Percentiles rank a stretch among this genome's conserved stretches.
Evolutionary conservation across 345 rosid species (phyloP).

Genomic region (Populus alba): DNA sequence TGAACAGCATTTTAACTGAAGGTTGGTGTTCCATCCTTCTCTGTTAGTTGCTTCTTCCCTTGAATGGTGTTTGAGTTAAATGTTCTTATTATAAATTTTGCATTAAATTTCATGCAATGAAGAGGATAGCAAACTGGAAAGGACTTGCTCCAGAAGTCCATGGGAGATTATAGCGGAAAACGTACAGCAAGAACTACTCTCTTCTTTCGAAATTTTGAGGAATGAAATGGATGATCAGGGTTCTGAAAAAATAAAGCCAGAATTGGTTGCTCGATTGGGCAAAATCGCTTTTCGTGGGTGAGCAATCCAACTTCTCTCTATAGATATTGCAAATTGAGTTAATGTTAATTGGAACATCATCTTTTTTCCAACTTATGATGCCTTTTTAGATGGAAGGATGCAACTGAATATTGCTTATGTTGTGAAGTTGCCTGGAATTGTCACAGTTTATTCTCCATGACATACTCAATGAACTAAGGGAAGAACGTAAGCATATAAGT

Average conservation of each 20-base stretch:
- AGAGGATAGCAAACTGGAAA: slow-evolving; percentile 24
- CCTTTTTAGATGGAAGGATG: too few relatives aligned
- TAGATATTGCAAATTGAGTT: background rate
- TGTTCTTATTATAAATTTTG: too few relatives aligned
- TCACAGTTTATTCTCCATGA: too few relatives aligned
- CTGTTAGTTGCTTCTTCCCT: background rate
- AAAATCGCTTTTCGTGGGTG: slow-evolving; percentile 46
- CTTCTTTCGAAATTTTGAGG: slow-evolving; percentile 37
- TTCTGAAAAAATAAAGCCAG: slow-evolving; percentile 30
- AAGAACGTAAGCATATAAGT: too few relatives aligned
- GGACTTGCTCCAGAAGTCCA: slow-evolving; percentile 18
- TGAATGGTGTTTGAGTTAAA: too few relatives aligned
- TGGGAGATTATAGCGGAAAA: slow-evolving; percentile 47
- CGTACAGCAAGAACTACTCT: slow-evolving; percentile 43
- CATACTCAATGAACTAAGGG: too few relatives aligned
- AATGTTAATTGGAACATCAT: too few relatives aligned
- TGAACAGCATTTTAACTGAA: slow-evolving; percentile 17
- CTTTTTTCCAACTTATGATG: too few relatives aligned
- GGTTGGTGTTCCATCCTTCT: slow-evolving; percentile 24
- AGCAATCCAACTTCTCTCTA: background rate
- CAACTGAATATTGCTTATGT: too few relatives aligned
- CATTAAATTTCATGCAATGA: background rate
- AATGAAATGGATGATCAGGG: slow-evolving; percentile 17
- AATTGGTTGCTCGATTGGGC: slow-evolving; percentile 59
- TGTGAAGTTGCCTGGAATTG: too few relatives aligned